phyloP scores from a whole-genome alignment of 345 rosid genomes.

The Citrus glauca region DNA sequence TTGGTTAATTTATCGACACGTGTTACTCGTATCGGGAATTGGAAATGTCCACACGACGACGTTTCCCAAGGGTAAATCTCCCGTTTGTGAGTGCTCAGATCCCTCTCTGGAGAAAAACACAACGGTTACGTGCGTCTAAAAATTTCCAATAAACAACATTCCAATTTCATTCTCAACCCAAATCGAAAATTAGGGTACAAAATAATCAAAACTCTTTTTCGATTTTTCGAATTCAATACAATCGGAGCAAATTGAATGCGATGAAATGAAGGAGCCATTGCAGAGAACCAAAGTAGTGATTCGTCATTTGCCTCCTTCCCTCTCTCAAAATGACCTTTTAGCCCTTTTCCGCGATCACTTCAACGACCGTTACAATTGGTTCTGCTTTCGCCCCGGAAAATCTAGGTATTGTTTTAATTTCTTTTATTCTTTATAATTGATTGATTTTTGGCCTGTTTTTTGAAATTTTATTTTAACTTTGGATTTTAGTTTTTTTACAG shows the following conservation, averaged over 20 bases:
- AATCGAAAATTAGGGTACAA: not conserved
- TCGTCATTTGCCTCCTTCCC: slow-evolving; percentile 72
- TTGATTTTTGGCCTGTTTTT: not conserved
- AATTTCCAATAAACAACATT: not conserved
- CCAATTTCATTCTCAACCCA: not conserved
- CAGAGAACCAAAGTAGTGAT: slow-evolving; percentile 64
- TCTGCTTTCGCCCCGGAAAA: slow-evolving; percentile 53
- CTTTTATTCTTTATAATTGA: not conserved
- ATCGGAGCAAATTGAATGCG: not conserved
- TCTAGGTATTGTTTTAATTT: slow-evolving; percentile 29
- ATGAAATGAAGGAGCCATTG: slow-evolving; percentile 39
- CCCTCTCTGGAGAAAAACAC: not conserved
- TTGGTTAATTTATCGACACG: too few relatives aligned
- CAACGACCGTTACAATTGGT: slow-evolving; percentile 55
- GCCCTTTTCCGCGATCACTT: slow-evolving; percentile 52
- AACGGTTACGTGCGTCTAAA: not conserved
- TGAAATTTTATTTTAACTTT: not conserved
- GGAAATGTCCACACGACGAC: not conserved
- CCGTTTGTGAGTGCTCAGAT: not conserved
- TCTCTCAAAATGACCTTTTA: slow-evolving; percentile 51
- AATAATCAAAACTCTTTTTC: not conserved
- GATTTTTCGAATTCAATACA: not conserved
- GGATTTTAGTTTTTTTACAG: slow-evolving; percentile 24
- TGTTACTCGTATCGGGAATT: too few relatives aligned
- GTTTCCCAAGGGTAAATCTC: not conserved